phyloP scores from a whole-genome alignment of 2,329 filamentous ascomycete species.

The Neopestalotiopsis rosae region DNA sequence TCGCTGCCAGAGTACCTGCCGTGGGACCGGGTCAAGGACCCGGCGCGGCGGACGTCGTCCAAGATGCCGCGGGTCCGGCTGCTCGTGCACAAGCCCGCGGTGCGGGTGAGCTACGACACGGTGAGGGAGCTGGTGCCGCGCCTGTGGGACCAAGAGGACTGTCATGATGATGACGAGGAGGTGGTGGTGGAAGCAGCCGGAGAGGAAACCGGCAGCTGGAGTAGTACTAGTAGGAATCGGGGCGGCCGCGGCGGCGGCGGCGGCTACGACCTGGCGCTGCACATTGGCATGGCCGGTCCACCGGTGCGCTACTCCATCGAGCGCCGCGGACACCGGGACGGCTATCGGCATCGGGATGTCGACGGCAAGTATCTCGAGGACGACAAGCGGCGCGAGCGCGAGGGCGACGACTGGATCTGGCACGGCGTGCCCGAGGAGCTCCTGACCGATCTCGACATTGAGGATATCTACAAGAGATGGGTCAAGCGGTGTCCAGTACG shows the following conservation, averaged over 20 bases:
- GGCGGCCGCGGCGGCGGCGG: no score
- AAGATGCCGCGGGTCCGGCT: constrained; percentile 60
- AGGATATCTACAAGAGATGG: constrained; percentile 64
- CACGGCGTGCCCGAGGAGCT: constrained; percentile 60
- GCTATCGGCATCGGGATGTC: constrained; percentile 75
- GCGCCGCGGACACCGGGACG: constrained; percentile 71
- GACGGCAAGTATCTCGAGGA: constrained; percentile 65
- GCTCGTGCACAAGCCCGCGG: constrained; percentile 66
- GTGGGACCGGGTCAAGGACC: constrained; percentile 49
- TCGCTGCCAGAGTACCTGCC: constrained; percentile 70
- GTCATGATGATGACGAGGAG: constrained; percentile 35
- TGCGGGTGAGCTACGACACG: constrained; percentile 73
- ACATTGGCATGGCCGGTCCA: constrained; percentile 80
- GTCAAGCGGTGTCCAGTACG: constrained; percentile 54
- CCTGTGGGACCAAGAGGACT: constrained; percentile 54
- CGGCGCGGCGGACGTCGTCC: constrained; percentile 37
- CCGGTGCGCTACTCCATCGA: constrained; percentile 73
- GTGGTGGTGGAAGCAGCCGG: constrained; percentile 24
- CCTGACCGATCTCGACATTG: constrained; percentile 59
- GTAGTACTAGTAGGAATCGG: no score
- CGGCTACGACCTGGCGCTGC: constrained; percentile 65
- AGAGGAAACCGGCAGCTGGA: not conserved
- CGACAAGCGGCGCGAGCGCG: constrained; percentile 41
- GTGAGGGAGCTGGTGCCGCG: constrained; percentile 68
- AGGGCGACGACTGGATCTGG: constrained; percentile 58